Base-by-base conservation (phyloP, 2,329 filamentous ascomycete species). In the Penicillium sp. region DNA sequence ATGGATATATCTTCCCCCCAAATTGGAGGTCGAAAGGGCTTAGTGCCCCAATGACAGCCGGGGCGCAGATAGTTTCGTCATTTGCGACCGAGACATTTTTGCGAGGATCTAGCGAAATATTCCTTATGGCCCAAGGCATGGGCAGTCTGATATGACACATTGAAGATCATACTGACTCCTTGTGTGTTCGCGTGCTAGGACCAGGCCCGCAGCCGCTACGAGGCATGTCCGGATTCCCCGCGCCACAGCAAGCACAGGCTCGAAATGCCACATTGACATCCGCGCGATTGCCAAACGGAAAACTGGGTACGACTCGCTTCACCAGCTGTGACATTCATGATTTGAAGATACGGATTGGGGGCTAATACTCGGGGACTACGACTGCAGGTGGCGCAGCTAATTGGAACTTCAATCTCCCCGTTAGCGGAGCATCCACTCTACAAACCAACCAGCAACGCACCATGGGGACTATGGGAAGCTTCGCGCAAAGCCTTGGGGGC, bases 371-470 rank as follows among this genome's bases (percentile, higher is more conserved):
- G 32, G 44, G 46, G 36, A 38, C 32, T 36, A 50, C 39, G 28
- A 45, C 50, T 31, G 22, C 63, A 75, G 78, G 77, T 42, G 75
- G 71, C 57, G 75, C 74, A 58, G 72, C 76, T 51, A 76, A 76
- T 62, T 81, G 78, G 78, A 77, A 75, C 40, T 80, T 80, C 61
- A 76, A 76, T 40, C 66, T 76, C 44, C 76, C 77, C 35, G 73
- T 77, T 61, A 75, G 74, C 42, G 76, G 74, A 52, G 72, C 75
- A 44, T 74, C 76, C 50, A 74, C 74, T 44, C 65, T 79, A 49
- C 71, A 75, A 47, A 72, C 65, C 50, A 69, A 68, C 51, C 77
- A 77, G 62, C 67, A 77, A 61, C 72, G 77, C 62, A 70, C 69
- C 55, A 73, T 77, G 59, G 72, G 70, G 41, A 69, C 69, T 22